Percentiles rank a stretch among this genome's conserved stretches.
Evolutionary conservation across 2,329 filamentous ascomycete genomes (phyloP).

Genomic region (Chrysoporthe cubensis): DNA sequence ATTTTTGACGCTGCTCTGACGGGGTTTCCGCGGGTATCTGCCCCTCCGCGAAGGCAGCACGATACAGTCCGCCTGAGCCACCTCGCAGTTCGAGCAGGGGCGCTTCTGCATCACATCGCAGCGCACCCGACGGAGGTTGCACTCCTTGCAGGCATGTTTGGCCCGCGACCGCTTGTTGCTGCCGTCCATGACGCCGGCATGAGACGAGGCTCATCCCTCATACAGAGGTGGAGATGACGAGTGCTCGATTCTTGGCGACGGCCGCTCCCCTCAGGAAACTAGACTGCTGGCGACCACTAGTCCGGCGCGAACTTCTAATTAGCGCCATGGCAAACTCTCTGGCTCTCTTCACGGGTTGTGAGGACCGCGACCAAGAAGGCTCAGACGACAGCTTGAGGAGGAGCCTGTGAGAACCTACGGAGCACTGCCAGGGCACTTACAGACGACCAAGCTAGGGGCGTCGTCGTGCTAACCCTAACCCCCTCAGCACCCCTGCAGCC

Average conservation of each 20-base stretch:
- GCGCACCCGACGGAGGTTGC: conserved; percentile 32
- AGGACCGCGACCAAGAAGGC: neutral
- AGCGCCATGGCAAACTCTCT: neutral
- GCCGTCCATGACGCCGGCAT: conserved; percentile 16
- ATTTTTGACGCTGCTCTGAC: conserved; percentile 14
- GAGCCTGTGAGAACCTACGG: too few species aligned
- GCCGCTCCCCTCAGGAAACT: neutral
- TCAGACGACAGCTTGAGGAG: neutral
- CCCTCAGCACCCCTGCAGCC: too few species aligned
- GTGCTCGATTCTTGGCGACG: neutral
- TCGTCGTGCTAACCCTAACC: too few species aligned
- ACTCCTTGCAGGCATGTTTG: conserved; percentile 33
- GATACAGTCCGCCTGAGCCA: conserved; percentile 28
- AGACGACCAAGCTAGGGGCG: too few species aligned
- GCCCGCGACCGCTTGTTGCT: conserved; percentile 29
- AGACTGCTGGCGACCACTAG: neutral
- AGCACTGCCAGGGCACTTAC: too few species aligned
- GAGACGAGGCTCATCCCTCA: too few species aligned
- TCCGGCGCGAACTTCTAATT: neutral
- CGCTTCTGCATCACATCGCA: conserved; percentile 32
- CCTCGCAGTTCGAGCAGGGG: conserved; percentile 32
- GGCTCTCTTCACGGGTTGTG: neutral
- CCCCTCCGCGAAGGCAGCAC: conserved; percentile 31
- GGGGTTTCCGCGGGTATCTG: conserved; percentile 30
- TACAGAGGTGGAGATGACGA: neutral